Evolutionary conservation across 331 rosid species (phyloP), one percentile per base, ranked within the genome.

Genomic region (Malus hybrid): DNA sequence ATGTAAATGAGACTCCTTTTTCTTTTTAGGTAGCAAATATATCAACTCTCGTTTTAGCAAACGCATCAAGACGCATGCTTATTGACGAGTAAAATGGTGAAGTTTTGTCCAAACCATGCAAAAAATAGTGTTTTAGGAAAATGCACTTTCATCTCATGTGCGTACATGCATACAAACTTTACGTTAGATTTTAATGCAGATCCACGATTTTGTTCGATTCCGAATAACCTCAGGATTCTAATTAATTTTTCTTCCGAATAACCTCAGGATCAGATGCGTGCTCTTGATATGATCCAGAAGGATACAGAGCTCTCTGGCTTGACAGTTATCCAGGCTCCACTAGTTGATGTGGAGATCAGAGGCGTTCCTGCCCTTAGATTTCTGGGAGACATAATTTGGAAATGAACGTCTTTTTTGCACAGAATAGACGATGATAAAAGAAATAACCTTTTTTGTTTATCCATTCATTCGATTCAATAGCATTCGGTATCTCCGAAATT

Each of bases 291-390:
- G 87, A 90, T 92, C 72, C 86, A 58, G 78, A 76, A 72, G 13
- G 97, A 95, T 77, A 78, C 84, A 30, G 97, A 92, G 80, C 93
- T 95, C 77, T 80, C 87, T 6, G 73, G 78, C 84, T 85, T 92
- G 87, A 42, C 75, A 26, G 66, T 92, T 84, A 89, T 92, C 75
- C 93, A 92, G 83, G 97, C 99, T 72, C 99, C 99, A 34, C 88
- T 95, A 48, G 97, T 95, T 14, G 99, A 92, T 72, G 88, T 92
- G 46, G 99, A 95, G 86, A 92, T 95, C 77, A 87, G 99, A 84
- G 99, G 99, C 26, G 97, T 92, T 87, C 99, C 99, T 15, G 99
- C 96, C 77, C 99, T 95, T 66, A 83, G 78, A 88, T 95, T 92
- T 82, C 64, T 95, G 10, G 99, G 97, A 33, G 97, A 95, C 71